Evolutionary conservation across 805 yeast genomes (phyloP).

Genomic region (Saturnispora kantuleensis): DNA sequence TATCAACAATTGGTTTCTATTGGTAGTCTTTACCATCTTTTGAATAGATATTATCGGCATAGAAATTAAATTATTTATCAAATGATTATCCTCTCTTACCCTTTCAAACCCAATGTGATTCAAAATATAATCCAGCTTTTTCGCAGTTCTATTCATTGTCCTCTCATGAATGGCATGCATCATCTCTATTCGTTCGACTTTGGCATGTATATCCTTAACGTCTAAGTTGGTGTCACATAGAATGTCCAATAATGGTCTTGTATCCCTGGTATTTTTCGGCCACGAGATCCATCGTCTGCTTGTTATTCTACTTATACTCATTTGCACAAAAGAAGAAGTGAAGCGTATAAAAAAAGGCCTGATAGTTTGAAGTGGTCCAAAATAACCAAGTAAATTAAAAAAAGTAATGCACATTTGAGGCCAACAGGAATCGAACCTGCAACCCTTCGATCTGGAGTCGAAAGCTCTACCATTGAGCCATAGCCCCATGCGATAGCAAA

Average conservation of each 20-base stretch:
- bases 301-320: background rate
- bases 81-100: background rate
- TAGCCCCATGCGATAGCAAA: slow-evolving; percentile 47
- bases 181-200: slow-evolving; percentile 5
- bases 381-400: background rate
- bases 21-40: background rate
- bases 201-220: slow-evolving; percentile 2
- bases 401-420: slow-evolving; percentile 10
- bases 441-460: slow-evolving; percentile 45
- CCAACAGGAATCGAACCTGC: slow-evolving; percentile 19
- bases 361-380: background rate
- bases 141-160: background rate
- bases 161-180: background rate
- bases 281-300: background rate
- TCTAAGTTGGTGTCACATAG: slow-evolving; percentile 1
- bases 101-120: slow-evolving; percentile 5
- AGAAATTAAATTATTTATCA: slow-evolving; percentile 1
- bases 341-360: background rate
- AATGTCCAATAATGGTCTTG: background rate
- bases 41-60: background rate
- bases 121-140: slow-evolving; percentile 1
- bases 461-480: slow-evolving; percentile 77
- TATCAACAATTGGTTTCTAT: slow-evolving; percentile 12
- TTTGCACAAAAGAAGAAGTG: background rate
- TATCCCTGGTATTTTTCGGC: background rate